These are phyloP conservation scores for Tolypocladium album DNA, from an alignment of 2,329 filamentous ascomycete species.

Conservation along the genomic window DNA sequence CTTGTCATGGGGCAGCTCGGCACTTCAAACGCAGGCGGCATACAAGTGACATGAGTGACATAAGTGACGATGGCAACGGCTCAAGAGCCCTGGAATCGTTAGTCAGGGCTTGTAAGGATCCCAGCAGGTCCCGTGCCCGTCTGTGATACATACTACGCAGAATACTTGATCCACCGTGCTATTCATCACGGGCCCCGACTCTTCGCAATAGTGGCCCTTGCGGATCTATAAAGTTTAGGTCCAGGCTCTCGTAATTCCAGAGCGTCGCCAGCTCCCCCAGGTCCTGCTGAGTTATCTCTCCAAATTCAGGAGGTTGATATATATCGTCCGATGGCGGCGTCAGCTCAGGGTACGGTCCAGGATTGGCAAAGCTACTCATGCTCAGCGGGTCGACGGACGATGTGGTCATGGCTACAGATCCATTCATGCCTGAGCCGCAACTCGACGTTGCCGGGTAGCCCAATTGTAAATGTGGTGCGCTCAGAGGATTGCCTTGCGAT, in stretches of 20 bases:
- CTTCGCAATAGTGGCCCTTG: not conserved
- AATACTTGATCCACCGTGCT: no score
- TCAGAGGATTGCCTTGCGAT: not conserved
- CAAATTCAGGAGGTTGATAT: constrained; percentile 10
- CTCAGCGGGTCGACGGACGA: not conserved
- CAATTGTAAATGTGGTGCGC: not conserved
- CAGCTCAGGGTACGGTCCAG: constrained; percentile 3
- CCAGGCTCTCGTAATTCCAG: constrained; percentile 23
- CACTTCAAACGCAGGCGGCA: not conserved
- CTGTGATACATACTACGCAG: not conserved
- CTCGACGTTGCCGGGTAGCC: not conserved
- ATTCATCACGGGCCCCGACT: not conserved
- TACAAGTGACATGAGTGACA: not conserved
- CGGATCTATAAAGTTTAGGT: constrained; percentile 17
- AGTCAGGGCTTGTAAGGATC: not conserved
- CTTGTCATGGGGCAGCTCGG: not conserved
- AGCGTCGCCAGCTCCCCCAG: constrained; percentile 20
- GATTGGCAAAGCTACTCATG: not conserved
- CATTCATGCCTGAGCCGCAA: not conserved
- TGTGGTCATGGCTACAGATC: constrained; percentile 1
- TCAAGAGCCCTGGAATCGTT: not conserved
- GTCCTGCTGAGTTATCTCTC: constrained; percentile 19
- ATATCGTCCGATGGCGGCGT: constrained; percentile 6
- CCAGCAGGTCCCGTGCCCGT: not conserved
- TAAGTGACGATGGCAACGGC: not conserved